Evolutionary conservation across 345 rosid genomes (phyloP).

Genomic region (Pseudoturritis turrita): DNA sequence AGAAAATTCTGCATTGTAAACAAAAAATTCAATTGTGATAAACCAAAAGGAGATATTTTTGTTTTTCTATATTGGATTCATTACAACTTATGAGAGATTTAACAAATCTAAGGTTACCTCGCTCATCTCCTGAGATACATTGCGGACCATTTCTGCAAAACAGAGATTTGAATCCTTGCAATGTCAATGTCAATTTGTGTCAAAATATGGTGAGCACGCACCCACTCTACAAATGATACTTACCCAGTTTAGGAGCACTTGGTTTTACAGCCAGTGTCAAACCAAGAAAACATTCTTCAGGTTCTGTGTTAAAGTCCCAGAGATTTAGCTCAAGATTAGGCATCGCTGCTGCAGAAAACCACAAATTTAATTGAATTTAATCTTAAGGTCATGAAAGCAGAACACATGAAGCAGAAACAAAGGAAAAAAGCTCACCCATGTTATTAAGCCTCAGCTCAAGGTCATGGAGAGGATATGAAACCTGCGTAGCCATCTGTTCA

Average conservation of each 20-base stretch:
- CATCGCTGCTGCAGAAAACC: slow-evolving; percentile 44
- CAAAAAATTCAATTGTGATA: slow-evolving; percentile 1
- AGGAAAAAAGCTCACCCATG: slow-evolving; percentile 44
- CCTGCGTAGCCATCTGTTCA: slow-evolving; percentile 52
- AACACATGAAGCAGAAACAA: not conserved
- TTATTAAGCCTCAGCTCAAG: slow-evolving; percentile 72
- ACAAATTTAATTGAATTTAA: not conserved
- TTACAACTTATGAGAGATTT: not conserved
- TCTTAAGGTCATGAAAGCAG: not conserved
- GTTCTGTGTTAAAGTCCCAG: slow-evolving; percentile 77
- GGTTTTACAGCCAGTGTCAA: slow-evolving; percentile 86
- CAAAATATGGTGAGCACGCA: not conserved
- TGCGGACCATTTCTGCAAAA: slow-evolving; percentile 51
- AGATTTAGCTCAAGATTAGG: slow-evolving; percentile 95
- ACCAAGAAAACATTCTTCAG: slow-evolving; percentile 91
- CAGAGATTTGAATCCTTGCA: not conserved
- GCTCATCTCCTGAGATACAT: slow-evolving; percentile 51
- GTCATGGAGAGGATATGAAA: slow-evolving; percentile 64
- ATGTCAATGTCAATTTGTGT: not conserved
- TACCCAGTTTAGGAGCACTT: slow-evolving; percentile 70
- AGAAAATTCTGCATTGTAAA: slow-evolving; percentile 55
- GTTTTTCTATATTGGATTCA: not conserved
- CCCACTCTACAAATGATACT: slow-evolving; percentile 8
- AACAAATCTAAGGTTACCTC: slow-evolving; percentile 48
- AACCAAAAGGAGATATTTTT: not conserved